Conservation (phyloP, 139 green algal species). For the Coccomyxa sp. region DNA sequence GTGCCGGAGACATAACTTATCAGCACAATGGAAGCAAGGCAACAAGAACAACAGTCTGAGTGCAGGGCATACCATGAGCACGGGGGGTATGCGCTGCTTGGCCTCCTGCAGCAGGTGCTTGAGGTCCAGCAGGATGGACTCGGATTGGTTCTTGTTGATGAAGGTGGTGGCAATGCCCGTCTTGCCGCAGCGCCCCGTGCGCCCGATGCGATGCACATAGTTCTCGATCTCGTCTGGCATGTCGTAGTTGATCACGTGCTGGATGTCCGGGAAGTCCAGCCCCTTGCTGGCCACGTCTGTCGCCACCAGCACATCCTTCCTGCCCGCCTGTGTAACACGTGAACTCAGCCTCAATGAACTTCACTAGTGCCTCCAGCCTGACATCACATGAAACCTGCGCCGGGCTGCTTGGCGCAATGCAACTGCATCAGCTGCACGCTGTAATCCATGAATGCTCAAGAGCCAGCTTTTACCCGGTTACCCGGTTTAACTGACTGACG, state of each 20-base stretch:
- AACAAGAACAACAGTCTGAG: background rate
- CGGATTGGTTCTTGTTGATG: constrained; percentile 90
- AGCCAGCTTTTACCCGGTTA: background rate
- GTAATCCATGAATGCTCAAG: background rate
- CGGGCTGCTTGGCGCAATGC: too few species aligned
- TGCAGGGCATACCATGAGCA: constrained; percentile 54
- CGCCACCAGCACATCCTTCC: constrained; percentile 94
- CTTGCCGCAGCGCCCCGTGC: constrained; percentile 91
- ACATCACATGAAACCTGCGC: too few species aligned
- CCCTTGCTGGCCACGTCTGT: constrained; percentile 96
- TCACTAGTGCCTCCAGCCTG: too few species aligned
- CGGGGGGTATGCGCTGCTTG: constrained; percentile 92
- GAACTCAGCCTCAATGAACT: too few species aligned
- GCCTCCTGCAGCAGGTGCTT: constrained; percentile 97
- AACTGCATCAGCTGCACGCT: too few species aligned
- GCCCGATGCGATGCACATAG: constrained; percentile 92
- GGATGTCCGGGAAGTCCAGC: constrained; percentile 85
- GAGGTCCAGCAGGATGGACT: constrained; percentile 94
- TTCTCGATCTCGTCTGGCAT: constrained; percentile 99
- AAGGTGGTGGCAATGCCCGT: constrained; percentile 98
- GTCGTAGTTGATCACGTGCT: constrained; percentile 99
- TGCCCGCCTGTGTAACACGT: constrained; percentile 1
- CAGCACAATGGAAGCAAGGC: background rate
- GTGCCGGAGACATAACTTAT: too few species aligned
- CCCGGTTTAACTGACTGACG: too few species aligned